Percentiles rank a stretch among this genome's conserved stretches.
phyloP scores from a whole-genome alignment of 2,329 filamentous ascomycete species.

The Cadophora sp. region DNA sequence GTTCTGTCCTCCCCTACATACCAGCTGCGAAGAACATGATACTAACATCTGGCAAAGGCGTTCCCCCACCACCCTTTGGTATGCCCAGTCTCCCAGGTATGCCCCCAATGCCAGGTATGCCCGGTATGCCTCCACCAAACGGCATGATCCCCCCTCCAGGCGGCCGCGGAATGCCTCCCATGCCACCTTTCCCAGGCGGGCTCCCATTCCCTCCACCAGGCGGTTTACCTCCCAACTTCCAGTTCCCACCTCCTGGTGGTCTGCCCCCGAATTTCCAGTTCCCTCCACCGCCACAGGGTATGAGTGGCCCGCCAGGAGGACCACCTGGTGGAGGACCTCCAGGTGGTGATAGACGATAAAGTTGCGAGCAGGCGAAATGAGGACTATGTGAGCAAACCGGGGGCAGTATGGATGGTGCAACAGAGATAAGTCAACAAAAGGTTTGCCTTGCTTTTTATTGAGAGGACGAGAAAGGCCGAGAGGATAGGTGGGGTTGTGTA shows the following conservation, averaged over 20 bases:
- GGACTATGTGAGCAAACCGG: no score
- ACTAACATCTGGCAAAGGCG: conserved; percentile 34
- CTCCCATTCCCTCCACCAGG: conserved; percentile 34
- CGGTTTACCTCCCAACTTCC: conserved; percentile 39
- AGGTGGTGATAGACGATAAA: conserved; percentile 30
- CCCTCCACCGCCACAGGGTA: conserved; percentile 46
- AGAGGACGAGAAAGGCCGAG: neutral
- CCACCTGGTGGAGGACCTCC: conserved; percentile 31
- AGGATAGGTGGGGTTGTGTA: conserved; percentile 4
- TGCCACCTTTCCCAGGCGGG: conserved; percentile 52
- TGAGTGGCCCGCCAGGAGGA: conserved; percentile 32
- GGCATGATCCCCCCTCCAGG: conserved; percentile 54
- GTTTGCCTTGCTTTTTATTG: neutral
- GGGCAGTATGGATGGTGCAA: neutral
- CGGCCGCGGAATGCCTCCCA: conserved; percentile 46
- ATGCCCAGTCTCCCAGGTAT: conserved; percentile 57
- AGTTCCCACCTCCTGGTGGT: conserved; percentile 52
- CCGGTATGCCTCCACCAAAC: conserved; percentile 23
- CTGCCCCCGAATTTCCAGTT: conserved; percentile 60
- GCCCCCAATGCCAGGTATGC: conserved; percentile 58
- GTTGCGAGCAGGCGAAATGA: neutral
- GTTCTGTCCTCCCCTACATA: conserved; percentile 39
- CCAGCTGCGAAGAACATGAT: neutral
- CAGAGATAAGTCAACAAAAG: conserved; percentile 10
- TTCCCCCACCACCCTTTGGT: conserved; percentile 65